Evolutionary conservation across 768 basidiomycete species (phyloP), one percentile per base, ranked within the genome.

Genomic region (Sarcodon sp.): DNA sequence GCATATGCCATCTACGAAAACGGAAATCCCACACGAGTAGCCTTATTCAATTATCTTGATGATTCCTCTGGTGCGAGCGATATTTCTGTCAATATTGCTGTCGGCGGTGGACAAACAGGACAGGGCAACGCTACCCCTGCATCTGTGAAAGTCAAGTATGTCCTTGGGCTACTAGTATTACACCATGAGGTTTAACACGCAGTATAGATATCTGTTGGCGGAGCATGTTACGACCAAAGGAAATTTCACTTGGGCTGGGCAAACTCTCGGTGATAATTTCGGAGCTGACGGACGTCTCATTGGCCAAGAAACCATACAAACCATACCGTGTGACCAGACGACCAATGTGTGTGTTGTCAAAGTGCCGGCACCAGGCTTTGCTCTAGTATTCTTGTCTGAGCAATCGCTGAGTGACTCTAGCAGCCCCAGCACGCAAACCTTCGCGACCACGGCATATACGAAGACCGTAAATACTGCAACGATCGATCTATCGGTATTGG

Each of bases 331-430:
- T 54, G 61, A 66, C 41, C 61, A 66, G 39, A 56, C 58, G 5
- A 62, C 64, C 49, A 74, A 76, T 54, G 65, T 66, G 0, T 89
- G 87, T 62, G 52, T 61, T 27, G 66, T 89, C 45, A 69, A 68
- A 10, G 75, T 89, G 34, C 72, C 75, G 37, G 82, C 85, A 2
- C 87, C 88, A 0, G 77, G 76, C 34, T 78, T 83, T 54, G 85
- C 85, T 3, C 69, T 90, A 44, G 83, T 89, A 47, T 87, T 85
- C 69, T 64, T 89, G 37, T 72, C 64, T 4, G 58, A 68, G 38
- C 48, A 58, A 35, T 69, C 72, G 9, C 54, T 69, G 37, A 50
- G 59, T 1, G 70, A 68, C 43, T 57, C 63, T 4, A 60, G 56
- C 12, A 59, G 61, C 1, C 59, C 55, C 18, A 52, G 62, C 3